Percentiles rank a stretch among this genome's conserved stretches.
These are phyloP conservation scores for Posidonia oceanica DNA, from an alignment of 116 monocot genomes.

Conservation along the genomic window DNA sequence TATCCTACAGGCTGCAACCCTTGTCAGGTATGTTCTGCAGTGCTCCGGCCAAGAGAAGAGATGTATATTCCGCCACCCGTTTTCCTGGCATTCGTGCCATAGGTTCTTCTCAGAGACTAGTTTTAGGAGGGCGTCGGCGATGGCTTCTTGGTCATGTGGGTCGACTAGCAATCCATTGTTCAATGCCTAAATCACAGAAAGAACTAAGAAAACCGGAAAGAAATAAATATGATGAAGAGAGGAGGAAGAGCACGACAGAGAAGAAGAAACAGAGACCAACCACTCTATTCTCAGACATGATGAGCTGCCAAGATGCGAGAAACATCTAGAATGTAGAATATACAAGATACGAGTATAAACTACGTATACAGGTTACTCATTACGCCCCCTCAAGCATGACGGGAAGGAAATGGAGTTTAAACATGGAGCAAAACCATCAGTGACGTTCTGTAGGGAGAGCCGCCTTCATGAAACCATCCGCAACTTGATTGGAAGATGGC, in stretches of 20 bases:
- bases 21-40: conserved; percentile 72
- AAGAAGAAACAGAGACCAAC: too few relatives aligned
- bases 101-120: conserved; percentile 79
- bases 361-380: too few relatives aligned
- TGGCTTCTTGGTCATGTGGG: conserved; percentile 79
- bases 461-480: not conserved
- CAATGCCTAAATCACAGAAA: conserved; percentile 43
- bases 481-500: not conserved
- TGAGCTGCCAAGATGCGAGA: too few relatives aligned
- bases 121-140: conserved; percentile 77
- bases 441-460: too few relatives aligned
- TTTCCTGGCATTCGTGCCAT: conserved; percentile 73
- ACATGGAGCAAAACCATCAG: too few relatives aligned
- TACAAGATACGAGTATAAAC: too few relatives aligned
- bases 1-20: conserved; percentile 77
- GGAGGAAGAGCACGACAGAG: too few relatives aligned
- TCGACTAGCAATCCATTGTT: conserved; percentile 94
- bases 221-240: too few relatives aligned
- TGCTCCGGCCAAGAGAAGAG: conserved; percentile 95
- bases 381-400: too few relatives aligned
- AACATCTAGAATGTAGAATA: too few relatives aligned
- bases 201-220: not conserved
- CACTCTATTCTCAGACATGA: too few relatives aligned
- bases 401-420: too few relatives aligned
- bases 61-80: conserved; percentile 76